phyloP scores from a whole-genome alignment of 805 yeast species.

The Candida coquimbonensis region DNA sequence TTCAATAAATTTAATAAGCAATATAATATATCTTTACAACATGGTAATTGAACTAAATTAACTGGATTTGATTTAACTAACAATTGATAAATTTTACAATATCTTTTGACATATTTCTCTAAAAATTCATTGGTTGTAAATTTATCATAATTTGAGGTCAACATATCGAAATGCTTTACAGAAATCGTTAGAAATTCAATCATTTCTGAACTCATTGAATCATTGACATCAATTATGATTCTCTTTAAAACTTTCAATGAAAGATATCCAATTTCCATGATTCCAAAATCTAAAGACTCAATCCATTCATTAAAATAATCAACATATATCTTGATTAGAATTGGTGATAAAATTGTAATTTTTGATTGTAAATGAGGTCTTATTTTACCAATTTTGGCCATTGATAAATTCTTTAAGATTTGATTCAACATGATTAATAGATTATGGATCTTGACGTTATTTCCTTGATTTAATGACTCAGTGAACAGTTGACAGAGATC shows the following conservation, averaged over 20 bases:
- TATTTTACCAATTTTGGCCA: conserved; percentile 79
- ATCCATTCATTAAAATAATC: conserved; percentile 61
- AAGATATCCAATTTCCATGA: conserved; percentile 71
- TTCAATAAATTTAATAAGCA: conserved; percentile 55
- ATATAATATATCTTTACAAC: conserved; percentile 52
- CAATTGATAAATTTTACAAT: conserved; percentile 64
- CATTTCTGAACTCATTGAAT: conserved; percentile 50
- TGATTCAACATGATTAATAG: conserved; percentile 65
- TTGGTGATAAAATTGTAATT: conserved; percentile 54
- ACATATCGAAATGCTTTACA: conserved; percentile 50
- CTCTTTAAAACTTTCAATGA: conserved; percentile 71
- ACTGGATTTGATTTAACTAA: conserved; percentile 57
- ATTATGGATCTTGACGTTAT: conserved; percentile 53
- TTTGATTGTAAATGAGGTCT: conserved; percentile 70
- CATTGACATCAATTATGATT: conserved; percentile 69
- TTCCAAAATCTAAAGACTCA: conserved; percentile 35
- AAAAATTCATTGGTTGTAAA: conserved; percentile 33
- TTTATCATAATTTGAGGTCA: conserved; percentile 49
- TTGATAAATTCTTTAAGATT: conserved; percentile 62
- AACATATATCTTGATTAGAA: conserved; percentile 52
- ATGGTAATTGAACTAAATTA: conserved; percentile 61
- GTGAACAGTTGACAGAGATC: conserved; percentile 43
- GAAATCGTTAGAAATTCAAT: conserved; percentile 53
- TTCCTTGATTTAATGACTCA: conserved; percentile 34
- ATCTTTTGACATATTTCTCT: conserved; percentile 68